Base-by-base conservation (phyloP, 352 stramenopile genomes). In the Pythium aristosporum region DNA sequence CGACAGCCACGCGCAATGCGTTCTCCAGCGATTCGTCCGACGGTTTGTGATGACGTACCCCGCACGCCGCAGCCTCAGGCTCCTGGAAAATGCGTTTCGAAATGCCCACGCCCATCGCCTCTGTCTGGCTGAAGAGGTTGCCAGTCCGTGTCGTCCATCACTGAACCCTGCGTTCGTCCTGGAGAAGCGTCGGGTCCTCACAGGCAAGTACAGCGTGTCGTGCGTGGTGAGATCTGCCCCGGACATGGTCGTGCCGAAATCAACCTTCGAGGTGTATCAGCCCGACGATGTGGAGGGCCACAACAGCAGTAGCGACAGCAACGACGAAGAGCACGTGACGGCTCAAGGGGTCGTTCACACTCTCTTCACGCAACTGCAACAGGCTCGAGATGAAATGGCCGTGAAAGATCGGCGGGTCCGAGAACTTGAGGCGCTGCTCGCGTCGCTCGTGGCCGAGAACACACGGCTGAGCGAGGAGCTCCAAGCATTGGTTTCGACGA, bases 341-440 rank as follows among this genome's bases (percentile, higher is more conserved):
- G 47, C 74, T 18, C 72, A 80, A 32, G 59, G 59, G 3, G 72
- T 82, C 28, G 70, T 82, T 32, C 60, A 71, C 30, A 50, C 69
- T 41, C 75, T 83, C 5, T 59, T 67, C 23, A 18, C 55, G 5
- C 68, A 69, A 57, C 39, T 79, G 2, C 49, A 75, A 37, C 54
- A 50, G 3, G 20, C 54, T 5, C 66, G 49, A 5, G 48, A 41
- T 3, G 34, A 68, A 12, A 34, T 28, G 0, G 11, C 34, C 12
- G 53, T 16, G 1, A 73, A 72, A 37, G 71, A 71, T 28, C 30
- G 44, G 3, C 67, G 47, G 11, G 74, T 83, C 37, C 32, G 34
- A 2, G 55, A 74, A 34, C 61, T 83, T 8, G 64, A 79, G 49
- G 32, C 30, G 0, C 52, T 64, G 20, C 55, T 79, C 21, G 49